Percentiles rank a stretch among this genome's conserved stretches.
Evolutionary conservation across 768 basidiomycete species (phyloP).

Genomic region (Tricholoma sp.): DNA sequence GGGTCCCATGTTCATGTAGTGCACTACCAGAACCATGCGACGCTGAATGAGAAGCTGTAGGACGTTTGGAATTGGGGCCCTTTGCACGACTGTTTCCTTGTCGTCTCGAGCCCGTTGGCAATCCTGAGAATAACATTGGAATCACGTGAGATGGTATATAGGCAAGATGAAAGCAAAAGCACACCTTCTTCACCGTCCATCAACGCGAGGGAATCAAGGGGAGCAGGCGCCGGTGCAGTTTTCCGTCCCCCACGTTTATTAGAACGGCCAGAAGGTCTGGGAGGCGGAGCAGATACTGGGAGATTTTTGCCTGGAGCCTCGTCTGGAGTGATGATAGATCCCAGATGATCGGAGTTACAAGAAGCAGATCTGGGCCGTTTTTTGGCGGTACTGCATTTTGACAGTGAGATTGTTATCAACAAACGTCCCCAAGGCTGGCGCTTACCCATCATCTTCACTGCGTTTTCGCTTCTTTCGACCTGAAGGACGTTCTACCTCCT

Average conservation of each 20-base stretch:
- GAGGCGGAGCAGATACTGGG: slow-evolving; percentile 23
- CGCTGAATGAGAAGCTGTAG: slow-evolving; percentile 26
- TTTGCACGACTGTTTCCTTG: slow-evolving; percentile 34
- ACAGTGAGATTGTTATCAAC: not conserved
- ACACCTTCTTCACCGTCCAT: slow-evolving; percentile 65
- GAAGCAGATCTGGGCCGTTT: slow-evolving; percentile 79
- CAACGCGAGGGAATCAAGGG: slow-evolving; percentile 25
- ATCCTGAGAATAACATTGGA: slow-evolving; percentile 1
- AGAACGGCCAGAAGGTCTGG: slow-evolving; percentile 28
- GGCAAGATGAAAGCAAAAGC: slow-evolving; percentile 9
- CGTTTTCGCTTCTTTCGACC: slow-evolving; percentile 72
- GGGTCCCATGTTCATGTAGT: slow-evolving; percentile 40
- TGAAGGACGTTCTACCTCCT: slow-evolving; percentile 38
- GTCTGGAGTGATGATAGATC: slow-evolving; percentile 32
- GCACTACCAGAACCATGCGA: slow-evolving; percentile 24
- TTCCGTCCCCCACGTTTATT: slow-evolving; percentile 46
- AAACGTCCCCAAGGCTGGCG: slow-evolving; percentile 10
- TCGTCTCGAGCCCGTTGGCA: slow-evolving; percentile 24
- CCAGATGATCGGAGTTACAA: slow-evolving; percentile 55
- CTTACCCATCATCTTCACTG: slow-evolving; percentile 67
- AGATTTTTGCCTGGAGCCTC: slow-evolving; percentile 35
- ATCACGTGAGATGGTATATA: slow-evolving; percentile 12
- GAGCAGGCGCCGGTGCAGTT: slow-evolving; percentile 16
- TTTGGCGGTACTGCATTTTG: slow-evolving; percentile 38
- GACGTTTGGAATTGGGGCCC: slow-evolving; percentile 37